Base-by-base conservation (phyloP, 352 stramenopile genomes). In the Pythium phragmitis region DNA sequence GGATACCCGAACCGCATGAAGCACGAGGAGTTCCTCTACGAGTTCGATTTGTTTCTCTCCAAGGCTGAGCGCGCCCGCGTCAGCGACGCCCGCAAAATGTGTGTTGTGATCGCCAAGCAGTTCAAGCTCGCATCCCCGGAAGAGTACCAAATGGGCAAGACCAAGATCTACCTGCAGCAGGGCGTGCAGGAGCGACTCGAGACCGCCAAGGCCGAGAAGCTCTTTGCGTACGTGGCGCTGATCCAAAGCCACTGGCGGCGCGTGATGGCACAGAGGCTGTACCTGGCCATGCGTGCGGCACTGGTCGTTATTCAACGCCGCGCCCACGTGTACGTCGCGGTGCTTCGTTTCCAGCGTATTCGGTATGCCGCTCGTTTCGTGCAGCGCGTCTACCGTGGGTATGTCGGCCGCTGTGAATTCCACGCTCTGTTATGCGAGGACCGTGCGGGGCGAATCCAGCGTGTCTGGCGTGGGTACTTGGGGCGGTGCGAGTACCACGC, bases 1-100 rank as follows among this genome's bases (percentile, higher is more conserved):
- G 98, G 97, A 21, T 99, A 99, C 72, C 97, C 97, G 39, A 97
- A 99, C 63, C 94, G 98, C 36, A 73, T 99, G n/a, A 76, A 81
- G 39, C 89, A 98, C 51, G 71, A 92, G 54, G 84, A 92, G 42
- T 30, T 95, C 7, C 62, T 92, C 11, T 82, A 89, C 42, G 91
- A 88, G 34, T 95, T 91, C 53, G 21, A 21, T 21, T 21, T 21
- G 21, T 21, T 21, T 21, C 21, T 21, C 21, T 21, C 98, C 96
- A 60, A 80, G 9, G 58, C 58, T 4, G 61, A 75, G 11, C 66
- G 88, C 52, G 68, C 79, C 43, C 23, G 61, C 11, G 53, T 43
- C 7, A 53, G 57, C 0, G 63, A 69, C 13, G 54, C 62, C 0
- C 63, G 63, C 17, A 66, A 78, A n/a, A 71, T 87, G 43, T 94